phyloP scores from a whole-genome alignment of 495 filamentous ascomycete genomes.

The Pyrenopolyporus hunteri region DNA sequence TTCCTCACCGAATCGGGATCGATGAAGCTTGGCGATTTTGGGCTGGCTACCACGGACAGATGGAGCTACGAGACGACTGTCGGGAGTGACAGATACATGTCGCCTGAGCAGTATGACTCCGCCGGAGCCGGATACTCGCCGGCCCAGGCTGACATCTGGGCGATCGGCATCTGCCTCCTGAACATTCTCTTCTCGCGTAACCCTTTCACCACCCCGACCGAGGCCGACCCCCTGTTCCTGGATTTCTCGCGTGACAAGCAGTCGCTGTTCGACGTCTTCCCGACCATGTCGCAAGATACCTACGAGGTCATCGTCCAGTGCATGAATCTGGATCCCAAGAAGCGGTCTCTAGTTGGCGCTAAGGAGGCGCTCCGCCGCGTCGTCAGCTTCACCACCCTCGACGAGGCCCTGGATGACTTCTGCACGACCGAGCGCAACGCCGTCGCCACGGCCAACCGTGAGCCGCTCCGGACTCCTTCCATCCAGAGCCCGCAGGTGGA shows the following conservation, averaged over 20 bases:
- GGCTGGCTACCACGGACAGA: slow-evolving; percentile 81
- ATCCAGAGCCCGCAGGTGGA: slow-evolving; percentile 86
- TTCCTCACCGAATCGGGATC: slow-evolving; percentile 84
- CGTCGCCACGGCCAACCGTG: slow-evolving; percentile 83
- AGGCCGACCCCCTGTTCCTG: slow-evolving; percentile 84
- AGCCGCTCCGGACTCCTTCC: slow-evolving; percentile 94
- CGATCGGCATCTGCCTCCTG: slow-evolving; percentile 88
- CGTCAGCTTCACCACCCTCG: slow-evolving; percentile 86
- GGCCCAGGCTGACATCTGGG: slow-evolving; percentile 94
- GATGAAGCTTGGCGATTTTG: slow-evolving; percentile 97
- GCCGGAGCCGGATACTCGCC: slow-evolving; percentile 85
- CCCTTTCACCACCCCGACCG: slow-evolving; percentile 85
- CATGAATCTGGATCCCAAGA: slow-evolving; percentile 86
- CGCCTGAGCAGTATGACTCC: slow-evolving; percentile 95
- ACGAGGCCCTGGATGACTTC: slow-evolving; percentile 92
- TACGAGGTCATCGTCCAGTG: slow-evolving; percentile 89
- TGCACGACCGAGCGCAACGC: slow-evolving; percentile 77
- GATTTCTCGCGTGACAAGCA: slow-evolving; percentile 93
- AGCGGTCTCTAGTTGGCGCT: slow-evolving; percentile 79
- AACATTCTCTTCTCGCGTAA: slow-evolving; percentile 97
- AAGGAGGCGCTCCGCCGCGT: slow-evolving; percentile 77
- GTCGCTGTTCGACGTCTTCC: slow-evolving; percentile 96
- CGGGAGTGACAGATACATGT: slow-evolving; percentile 98
- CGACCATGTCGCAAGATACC: slow-evolving; percentile 97
- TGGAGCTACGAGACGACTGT: slow-evolving; percentile 92